Evolutionary conservation across 768 basidiomycete genomes (phyloP).

Genomic region (Cubamyces lactineus): DNA sequence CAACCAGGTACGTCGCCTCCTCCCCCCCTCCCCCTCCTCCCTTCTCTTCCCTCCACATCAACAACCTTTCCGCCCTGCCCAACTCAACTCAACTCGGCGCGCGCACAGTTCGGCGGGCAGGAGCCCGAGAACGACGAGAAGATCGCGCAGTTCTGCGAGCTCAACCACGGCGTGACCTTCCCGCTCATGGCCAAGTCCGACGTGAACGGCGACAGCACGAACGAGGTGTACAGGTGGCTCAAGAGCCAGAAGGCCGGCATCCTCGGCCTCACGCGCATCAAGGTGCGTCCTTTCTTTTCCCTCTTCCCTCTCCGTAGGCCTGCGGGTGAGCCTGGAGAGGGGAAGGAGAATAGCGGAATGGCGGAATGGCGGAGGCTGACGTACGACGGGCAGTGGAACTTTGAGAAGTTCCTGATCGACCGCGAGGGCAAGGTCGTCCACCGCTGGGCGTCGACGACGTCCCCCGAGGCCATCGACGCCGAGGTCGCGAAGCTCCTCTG

Average conservation of each 20-base stretch:
- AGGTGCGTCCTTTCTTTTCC: constrained; percentile 47
- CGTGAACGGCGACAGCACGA: constrained; percentile 86
- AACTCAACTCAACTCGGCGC: too few species aligned
- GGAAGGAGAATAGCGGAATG: too few species aligned
- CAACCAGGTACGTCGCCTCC: constrained; percentile 62
- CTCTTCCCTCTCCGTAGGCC: background rate
- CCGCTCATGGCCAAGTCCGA: constrained; percentile 92
- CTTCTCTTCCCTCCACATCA: background rate
- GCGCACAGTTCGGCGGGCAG: constrained; percentile 74
- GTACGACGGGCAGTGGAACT: constrained; percentile 71
- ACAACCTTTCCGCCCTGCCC: too few species aligned
- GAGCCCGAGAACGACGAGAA: constrained; percentile 83
- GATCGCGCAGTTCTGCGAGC: constrained; percentile 72
- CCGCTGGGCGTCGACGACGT: constrained; percentile 78
- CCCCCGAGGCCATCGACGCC: constrained; percentile 63
- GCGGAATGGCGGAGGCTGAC: too few species aligned
- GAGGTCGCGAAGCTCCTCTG: constrained; percentile 65
- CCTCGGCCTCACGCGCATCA: constrained; percentile 71
- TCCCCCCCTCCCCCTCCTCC: background rate
- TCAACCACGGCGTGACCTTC: constrained; percentile 90
- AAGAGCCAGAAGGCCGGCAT: constrained; percentile 79
- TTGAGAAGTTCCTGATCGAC: constrained; percentile 87
- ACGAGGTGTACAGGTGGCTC: constrained; percentile 84
- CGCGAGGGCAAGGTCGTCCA: constrained; percentile 75
- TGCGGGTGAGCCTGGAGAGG: too few species aligned